Base-by-base conservation (phyloP, 495 filamentous ascomycete species). In the Xylaria intraflava region DNA sequence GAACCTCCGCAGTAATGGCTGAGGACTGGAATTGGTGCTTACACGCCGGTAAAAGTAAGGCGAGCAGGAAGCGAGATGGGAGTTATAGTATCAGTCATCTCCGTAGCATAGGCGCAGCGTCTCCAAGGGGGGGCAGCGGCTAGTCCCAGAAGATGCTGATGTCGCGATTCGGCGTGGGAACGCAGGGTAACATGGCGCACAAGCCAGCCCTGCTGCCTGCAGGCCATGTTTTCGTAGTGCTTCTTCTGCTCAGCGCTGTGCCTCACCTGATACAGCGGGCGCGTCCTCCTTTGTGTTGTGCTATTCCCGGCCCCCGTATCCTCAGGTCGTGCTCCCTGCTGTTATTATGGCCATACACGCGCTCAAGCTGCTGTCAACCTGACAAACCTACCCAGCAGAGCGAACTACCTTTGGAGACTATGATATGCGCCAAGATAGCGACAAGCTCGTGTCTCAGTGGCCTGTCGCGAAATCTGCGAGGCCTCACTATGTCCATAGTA, bases 191-290 rank as follows among this genome's bases (percentile, higher is more conserved):
- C 12, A 30, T 27, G 8, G 45, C 10, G 30, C n/a, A 29, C 22
- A 46, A 31, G 51, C 40, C 33, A 53, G 33, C 29, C 40, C 51
- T 53, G 43, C 51, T 46, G 35, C 40, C 51, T 53, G 43, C 51
- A 53, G 35, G 42, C 17, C 42, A 4, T 17, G 11, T 9, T 12
- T 10, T 17, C 24, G 31, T 36, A 39, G 31, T 46, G 27, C 40
- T 40, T 24, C 20, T 53, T 24, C 31, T 46, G 40, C 51, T 30
- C 31, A 30, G 20, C 43, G 17, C 14, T 38, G 16, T 46, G 42
- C 51, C 35, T 53, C 51, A 53, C 51, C 51, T 53, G 51, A 46
- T 40, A 42, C 50, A 51, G 42, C 48, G 31, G 16, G 26, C 19
- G 39, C 20, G 24, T 42, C 51, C 42, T 53, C 51, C 41, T 40